A percentile compares a stretch with the other conserved stretches of the same genome.
Evolutionary conservation across 768 basidiomycete genomes (phyloP).

Genomic region (Tylopilus sp.): DNA sequence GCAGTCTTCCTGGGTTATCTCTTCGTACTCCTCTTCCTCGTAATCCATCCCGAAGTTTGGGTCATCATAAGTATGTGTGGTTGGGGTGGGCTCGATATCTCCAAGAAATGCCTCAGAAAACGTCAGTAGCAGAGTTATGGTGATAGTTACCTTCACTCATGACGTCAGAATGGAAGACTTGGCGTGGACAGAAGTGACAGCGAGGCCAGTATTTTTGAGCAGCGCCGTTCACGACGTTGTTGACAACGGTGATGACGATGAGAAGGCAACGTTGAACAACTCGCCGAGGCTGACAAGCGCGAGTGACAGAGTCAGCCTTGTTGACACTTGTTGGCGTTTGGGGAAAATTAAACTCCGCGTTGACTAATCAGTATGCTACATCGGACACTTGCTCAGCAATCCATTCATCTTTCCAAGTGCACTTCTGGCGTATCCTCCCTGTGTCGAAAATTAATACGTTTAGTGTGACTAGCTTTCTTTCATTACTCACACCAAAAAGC

Average conservation of each 20-base stretch:
- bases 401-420: slow-evolving; percentile 46
- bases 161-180: background rate
- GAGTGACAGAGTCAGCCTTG: slow-evolving; percentile 22
- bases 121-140: slow-evolving; percentile 19
- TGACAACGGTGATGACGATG: slow-evolving; percentile 7
- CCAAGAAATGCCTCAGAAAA: slow-evolving; percentile 34
- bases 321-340: slow-evolving; percentile 23
- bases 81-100: slow-evolving; percentile 49
- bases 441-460: background rate
- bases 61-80: slow-evolving; percentile 55
- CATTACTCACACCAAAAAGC: slow-evolving; percentile 65
- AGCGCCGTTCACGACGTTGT: background rate
- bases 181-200: slow-evolving; percentile 1
- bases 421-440: slow-evolving; percentile 51
- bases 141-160: slow-evolving; percentile 33
- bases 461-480: background rate
- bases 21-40: slow-evolving; percentile 59
- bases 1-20: slow-evolving; percentile 90
- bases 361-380: slow-evolving; percentile 19
- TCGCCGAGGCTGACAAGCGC: slow-evolving; percentile 20
- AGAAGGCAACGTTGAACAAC: slow-evolving; percentile 16
- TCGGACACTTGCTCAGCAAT: slow-evolving; percentile 37
- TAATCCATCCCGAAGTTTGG: slow-evolving; percentile 49
- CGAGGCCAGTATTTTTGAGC: background rate
- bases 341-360: slow-evolving; percentile 13